Evolutionary conservation across 2,329 filamentous ascomycete species (phyloP).

Genomic region (Thelonectria rubi): DNA sequence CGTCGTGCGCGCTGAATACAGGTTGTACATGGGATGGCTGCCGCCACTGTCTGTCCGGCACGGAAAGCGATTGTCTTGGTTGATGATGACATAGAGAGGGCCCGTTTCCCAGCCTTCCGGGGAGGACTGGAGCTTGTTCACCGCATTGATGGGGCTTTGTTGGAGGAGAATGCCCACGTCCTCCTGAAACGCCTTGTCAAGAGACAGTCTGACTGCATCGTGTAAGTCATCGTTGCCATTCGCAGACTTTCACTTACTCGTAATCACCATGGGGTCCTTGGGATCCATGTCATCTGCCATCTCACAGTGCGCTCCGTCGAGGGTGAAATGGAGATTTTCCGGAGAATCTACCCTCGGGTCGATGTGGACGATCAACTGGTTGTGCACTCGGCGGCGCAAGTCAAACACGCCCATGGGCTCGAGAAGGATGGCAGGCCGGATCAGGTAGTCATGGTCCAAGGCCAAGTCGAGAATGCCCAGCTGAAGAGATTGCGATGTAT

Average conservation of each 20-base stretch:
- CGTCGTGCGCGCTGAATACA: conserved; percentile 24
- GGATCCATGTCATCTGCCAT: not conserved
- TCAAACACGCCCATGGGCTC: conserved; percentile 30
- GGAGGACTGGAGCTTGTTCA: conserved; percentile 6
- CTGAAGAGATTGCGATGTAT: conserved; percentile 17
- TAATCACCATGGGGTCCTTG: not conserved
- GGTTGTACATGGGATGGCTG: conserved; percentile 30
- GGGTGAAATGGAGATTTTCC: not conserved
- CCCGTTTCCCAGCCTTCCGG: conserved; percentile 20
- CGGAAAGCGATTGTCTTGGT: not conserved
- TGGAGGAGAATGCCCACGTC: conserved; percentile 32
- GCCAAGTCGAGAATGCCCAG: conserved; percentile 37
- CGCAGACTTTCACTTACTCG: not conserved
- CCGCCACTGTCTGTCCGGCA: conserved; percentile 14
- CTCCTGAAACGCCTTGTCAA: conserved; percentile 19
- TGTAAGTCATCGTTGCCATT: not conserved
- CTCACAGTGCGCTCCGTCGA: not conserved
- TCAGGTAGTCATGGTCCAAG: conserved; percentile 34
- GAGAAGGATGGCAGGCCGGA: conserved; percentile 34
- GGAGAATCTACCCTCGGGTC: conserved; percentile 27
- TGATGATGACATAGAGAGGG: conserved; percentile 34
- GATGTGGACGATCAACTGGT: conserved; percentile 28
- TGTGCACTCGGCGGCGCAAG: conserved; percentile 33
- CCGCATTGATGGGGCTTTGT: conserved; percentile 27
- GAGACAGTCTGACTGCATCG: not conserved